These are phyloP conservation scores for Escallonia rubra DNA, from an alignment of 129 eudicot species.

Conservation along the genomic window DNA sequence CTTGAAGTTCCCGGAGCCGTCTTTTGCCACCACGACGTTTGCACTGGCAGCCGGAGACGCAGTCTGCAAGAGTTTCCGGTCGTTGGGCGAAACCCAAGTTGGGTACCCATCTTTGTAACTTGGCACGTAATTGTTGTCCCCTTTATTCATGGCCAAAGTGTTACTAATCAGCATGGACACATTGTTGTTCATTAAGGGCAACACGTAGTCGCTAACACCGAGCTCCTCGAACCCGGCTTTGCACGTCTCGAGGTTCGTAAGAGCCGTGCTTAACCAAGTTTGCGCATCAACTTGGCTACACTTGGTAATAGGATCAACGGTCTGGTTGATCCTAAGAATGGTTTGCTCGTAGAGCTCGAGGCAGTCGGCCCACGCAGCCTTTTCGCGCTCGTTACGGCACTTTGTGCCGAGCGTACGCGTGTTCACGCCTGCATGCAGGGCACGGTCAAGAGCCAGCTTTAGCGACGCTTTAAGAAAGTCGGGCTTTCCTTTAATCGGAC, in stretches of 20 bases:
- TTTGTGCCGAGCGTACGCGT: constrained; percentile 38
- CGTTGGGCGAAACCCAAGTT: constrained; percentile 44
- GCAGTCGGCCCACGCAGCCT: constrained; percentile 75
- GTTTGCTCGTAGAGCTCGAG: constrained; percentile 47
- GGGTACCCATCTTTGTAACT: constrained; percentile 43
- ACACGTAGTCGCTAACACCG: constrained; percentile 24
- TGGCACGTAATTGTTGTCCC: neutral
- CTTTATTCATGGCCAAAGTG: constrained; percentile 46
- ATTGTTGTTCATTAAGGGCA: constrained; percentile 46
- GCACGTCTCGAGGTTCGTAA: constrained; percentile 63
- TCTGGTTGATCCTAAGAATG: constrained; percentile 44
- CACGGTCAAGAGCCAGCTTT: constrained; percentile 39
- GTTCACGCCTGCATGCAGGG: constrained; percentile 21
- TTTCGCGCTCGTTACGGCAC: constrained; percentile 37
- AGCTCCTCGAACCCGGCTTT: constrained; percentile 43
- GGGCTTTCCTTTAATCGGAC: constrained; percentile 27
- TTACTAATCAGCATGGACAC: constrained; percentile 51
- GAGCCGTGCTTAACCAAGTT: constrained; percentile 72
- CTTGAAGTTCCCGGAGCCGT: constrained; percentile 57
- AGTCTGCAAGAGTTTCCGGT: constrained; percentile 52
- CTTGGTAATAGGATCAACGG: constrained; percentile 27
- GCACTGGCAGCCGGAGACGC: constrained; percentile 26
- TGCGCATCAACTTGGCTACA: constrained; percentile 50
- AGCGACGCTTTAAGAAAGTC: constrained; percentile 44
- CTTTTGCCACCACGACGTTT: constrained; percentile 68